Conservation (phyloP, 257 asterid species). For the Przewalskia tangutica region DNA sequence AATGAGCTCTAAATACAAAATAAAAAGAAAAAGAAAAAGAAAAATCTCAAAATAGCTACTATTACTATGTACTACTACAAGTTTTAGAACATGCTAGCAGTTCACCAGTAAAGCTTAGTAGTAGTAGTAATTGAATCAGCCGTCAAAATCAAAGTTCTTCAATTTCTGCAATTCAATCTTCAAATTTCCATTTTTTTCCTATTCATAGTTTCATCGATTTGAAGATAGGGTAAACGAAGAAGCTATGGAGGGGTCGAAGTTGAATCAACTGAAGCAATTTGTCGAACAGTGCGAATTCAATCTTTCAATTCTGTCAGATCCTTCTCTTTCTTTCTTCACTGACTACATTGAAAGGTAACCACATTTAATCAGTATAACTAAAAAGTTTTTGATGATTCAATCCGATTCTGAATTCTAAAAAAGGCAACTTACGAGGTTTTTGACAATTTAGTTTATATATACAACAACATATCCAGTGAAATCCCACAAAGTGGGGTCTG, state of each 20-base stretch:
- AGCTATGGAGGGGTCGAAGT: slow-evolving; percentile 53
- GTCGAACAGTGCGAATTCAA: slow-evolving; percentile 49
- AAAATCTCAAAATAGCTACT: too few relatives aligned
- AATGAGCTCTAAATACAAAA: too few relatives aligned
- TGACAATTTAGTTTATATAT: background rate
- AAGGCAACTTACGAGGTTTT: background rate
- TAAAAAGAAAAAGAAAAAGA: too few relatives aligned
- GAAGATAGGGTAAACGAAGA: background rate
- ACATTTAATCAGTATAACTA: background rate
- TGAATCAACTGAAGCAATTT: slow-evolving; percentile 53
- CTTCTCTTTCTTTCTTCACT: slow-evolving; percentile 61
- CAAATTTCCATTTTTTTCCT: background rate
- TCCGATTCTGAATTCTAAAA: background rate
- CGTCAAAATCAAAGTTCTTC: background rate
- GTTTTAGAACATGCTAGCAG: background rate
- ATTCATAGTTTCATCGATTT: background rate
- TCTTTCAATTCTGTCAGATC: slow-evolving; percentile 64
- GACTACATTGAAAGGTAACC: slow-evolving; percentile 65
- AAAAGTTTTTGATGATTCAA: too few relatives aligned
- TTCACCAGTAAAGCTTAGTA: background rate
- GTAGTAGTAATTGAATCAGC: background rate
- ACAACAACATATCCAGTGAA: too few relatives aligned
- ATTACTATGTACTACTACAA: background rate
- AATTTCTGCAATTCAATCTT: background rate
- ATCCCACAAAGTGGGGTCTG: too few relatives aligned